Base-by-base conservation (phyloP, 2,329 filamentous ascomycete genomes). In the Trichoderma sp. region DNA sequence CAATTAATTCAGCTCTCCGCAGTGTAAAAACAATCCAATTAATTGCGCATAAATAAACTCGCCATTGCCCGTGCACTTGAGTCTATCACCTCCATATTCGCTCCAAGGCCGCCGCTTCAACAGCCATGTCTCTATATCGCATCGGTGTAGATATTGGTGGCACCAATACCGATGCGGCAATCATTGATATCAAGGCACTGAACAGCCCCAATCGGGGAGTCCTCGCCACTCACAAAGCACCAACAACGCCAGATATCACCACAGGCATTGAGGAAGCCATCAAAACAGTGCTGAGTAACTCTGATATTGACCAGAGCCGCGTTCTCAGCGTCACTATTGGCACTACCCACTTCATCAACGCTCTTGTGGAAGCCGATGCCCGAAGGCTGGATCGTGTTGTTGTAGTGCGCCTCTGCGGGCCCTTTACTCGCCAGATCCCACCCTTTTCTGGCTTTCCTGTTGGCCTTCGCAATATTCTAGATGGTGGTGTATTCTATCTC, bases 261-360 rank as follows among this genome's bases (percentile, higher is more conserved):
- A 81, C 79, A 59, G 86, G 85, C 23, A 85, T 87, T 30, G 80
- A 84, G 72, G 75, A 76, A 12, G 84, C 84, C 17, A 84, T 87
- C 70, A 75, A 78, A 12, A 80, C 81, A 11, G 82, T 87, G 0
- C 76, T 87, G 5, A 72, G 73, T 5, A 78, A 79, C 39, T 82
- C 84, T 1, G 73, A 75, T 0, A 76, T 85, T 61, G 79, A 82
- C 32, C 78, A 81, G 55, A 74, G 73, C 23, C 78, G 80, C 13
- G 81, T 87, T 5, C 75, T 83, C 53, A 84, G 82, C 47, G 84
- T 87, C 12, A 84, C 84, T 3, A 85, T 87, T 73, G 85, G 86
- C 28, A 86, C 84, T 2, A 84, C 83, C 0, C 84, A 85, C 74
- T 86, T 86, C 72, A 83, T 86, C 75, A 86, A 86, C 75, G 84